These are phyloP conservation scores for Castanopsis chinensis DNA, from an alignment of 306 rosid genomes.

Conservation along the genomic window DNA sequence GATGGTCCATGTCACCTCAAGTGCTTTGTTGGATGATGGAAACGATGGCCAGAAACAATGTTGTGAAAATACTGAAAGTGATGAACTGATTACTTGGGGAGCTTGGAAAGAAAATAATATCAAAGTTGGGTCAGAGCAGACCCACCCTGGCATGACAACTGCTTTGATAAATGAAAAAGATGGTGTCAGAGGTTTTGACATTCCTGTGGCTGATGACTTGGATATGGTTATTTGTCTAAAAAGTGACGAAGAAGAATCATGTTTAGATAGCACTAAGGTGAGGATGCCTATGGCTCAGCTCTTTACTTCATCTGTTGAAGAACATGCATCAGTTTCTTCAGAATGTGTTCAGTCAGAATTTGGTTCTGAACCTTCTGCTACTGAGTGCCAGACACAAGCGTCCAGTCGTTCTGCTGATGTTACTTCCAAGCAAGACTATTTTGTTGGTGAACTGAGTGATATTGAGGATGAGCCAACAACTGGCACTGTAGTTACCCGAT, in stretches of 20 bases:
- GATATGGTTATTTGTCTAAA: slow-evolving; percentile 1
- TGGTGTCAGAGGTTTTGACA: slow-evolving; percentile 14
- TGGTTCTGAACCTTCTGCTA: slow-evolving; percentile 11
- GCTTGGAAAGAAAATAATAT: not conserved
- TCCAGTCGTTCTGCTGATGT: slow-evolving; percentile 23
- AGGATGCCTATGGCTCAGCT: slow-evolving; percentile 29
- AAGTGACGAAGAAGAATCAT: slow-evolving; percentile 17
- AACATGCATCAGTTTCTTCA: slow-evolving; percentile 14
- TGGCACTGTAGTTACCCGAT: slow-evolving; percentile 24
- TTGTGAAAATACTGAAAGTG: slow-evolving; percentile 4
- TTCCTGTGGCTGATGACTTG: slow-evolving; percentile 11
- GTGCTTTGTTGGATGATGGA: slow-evolving; percentile 25
- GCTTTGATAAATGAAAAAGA: slow-evolving; percentile 16
- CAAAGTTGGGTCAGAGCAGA: not conserved
- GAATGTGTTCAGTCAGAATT: slow-evolving; percentile 26
- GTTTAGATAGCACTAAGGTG: slow-evolving; percentile 11
- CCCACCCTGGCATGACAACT: slow-evolving; percentile 2
- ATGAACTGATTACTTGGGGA: not conserved
- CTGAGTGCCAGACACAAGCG: slow-evolving; percentile 22
- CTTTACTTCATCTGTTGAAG: slow-evolving; percentile 16
- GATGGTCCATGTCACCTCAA: slow-evolving; percentile 21
- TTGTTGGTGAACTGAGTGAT: slow-evolving; percentile 27
- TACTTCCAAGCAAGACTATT: slow-evolving; percentile 17
- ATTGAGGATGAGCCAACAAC: slow-evolving; percentile 34
- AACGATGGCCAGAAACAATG: slow-evolving; percentile 19